Conservation (phyloP, 768 basidiomycete genomes). For the Termitomyces sp. region DNA sequence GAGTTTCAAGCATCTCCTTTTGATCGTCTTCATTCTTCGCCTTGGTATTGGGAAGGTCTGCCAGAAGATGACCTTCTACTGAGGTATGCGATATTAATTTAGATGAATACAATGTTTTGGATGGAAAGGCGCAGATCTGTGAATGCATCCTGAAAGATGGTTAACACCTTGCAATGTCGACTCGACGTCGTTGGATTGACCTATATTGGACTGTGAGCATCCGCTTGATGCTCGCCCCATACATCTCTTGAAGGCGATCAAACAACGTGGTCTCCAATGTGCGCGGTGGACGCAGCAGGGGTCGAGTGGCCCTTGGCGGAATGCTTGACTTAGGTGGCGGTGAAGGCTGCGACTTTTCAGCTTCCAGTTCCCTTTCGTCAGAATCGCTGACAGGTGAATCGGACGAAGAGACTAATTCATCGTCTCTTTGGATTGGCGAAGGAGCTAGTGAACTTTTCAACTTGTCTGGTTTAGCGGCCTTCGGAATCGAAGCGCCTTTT, state of each 20-base stretch:
- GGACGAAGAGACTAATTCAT: background rate
- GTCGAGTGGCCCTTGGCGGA: conserved; percentile 14
- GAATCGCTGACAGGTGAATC: background rate
- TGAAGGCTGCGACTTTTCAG: background rate
- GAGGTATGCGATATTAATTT: conserved; percentile 68
- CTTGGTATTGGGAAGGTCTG: conserved; percentile 57
- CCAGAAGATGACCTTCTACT: conserved; percentile 70
- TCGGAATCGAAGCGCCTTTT: background rate
- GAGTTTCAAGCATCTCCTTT: conserved; percentile 69
- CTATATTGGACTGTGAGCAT: conserved; percentile 91
- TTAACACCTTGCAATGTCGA: background rate
- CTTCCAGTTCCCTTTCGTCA: conserved; percentile 1
- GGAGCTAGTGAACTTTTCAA: background rate
- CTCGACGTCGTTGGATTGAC: conserved; percentile 31
- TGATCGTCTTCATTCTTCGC: conserved; percentile 59
- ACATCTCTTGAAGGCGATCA: conserved; percentile 87
- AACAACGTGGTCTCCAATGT: conserved; percentile 90
- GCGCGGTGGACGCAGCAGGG: conserved; percentile 52
- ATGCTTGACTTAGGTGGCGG: background rate
- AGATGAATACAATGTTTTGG: conserved; percentile 72
- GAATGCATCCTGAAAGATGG: conserved; percentile 70
- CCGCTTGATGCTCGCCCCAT: conserved; percentile 77
- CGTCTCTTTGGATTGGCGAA: background rate
- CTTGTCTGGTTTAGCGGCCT: background rate
- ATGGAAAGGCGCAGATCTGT: conserved; percentile 84